A percentile compares a stretch with the other conserved stretches of the same genome.
phyloP scores from a whole-genome alignment of 2,329 filamentous ascomycete species.

The Biscogniauxia sp. region DNA sequence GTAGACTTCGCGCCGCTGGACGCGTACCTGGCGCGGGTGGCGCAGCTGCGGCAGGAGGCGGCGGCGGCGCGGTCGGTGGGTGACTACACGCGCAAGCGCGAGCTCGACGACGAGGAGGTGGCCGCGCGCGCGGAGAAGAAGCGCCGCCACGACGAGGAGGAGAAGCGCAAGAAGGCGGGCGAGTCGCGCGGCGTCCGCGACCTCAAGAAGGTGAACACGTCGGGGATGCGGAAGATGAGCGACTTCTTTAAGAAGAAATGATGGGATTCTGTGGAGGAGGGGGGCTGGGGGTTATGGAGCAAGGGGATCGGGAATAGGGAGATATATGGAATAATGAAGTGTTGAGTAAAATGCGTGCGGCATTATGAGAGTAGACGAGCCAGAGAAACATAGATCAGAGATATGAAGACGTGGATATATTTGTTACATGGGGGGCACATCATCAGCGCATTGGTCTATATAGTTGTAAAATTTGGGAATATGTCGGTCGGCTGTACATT shows the following conservation, averaged over 20 bases:
- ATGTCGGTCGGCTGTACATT: background rate
- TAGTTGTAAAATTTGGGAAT: background rate
- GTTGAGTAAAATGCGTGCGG: no score
- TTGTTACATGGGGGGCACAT: no score
- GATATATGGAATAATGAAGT: background rate
- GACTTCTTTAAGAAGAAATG: constrained; percentile 80
- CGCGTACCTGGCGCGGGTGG: constrained; percentile 64
- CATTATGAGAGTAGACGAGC: background rate
- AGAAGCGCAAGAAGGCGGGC: constrained; percentile 74
- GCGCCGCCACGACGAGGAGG: constrained; percentile 82
- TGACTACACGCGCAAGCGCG: constrained; percentile 70
- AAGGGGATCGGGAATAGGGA: constrained; percentile 1
- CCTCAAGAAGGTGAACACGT: constrained; percentile 85
- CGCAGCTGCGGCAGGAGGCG: constrained; percentile 68
- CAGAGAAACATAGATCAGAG: background rate
- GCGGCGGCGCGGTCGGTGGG: constrained; percentile 63
- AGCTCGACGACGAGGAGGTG: constrained; percentile 64
- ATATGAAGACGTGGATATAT: background rate
- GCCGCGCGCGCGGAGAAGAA: constrained; percentile 73
- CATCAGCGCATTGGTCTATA: background rate
- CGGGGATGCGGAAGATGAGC: constrained; percentile 96
- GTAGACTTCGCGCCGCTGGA: constrained; percentile 71
- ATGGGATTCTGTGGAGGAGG: constrained; percentile 1
- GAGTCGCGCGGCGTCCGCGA: constrained; percentile 75
- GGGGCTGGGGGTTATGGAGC: no score